Evolutionary conservation across 495 filamentous ascomycete species (phyloP).

Genomic region (Pyronema domesticum): DNA sequence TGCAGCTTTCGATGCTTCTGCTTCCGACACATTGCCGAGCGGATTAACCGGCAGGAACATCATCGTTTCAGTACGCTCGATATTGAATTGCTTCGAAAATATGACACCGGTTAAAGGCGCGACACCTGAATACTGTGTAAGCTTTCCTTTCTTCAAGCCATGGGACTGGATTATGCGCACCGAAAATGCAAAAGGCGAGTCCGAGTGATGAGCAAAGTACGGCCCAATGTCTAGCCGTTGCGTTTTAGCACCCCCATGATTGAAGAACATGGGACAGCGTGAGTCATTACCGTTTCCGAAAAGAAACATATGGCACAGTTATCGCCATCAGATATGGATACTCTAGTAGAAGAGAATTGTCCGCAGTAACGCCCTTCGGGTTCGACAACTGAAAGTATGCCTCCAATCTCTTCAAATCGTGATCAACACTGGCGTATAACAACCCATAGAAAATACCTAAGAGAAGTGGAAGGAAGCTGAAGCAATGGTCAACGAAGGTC

Average conservation of each 20-base stretch:
- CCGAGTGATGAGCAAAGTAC: constrained; percentile 1
- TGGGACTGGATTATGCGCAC: too few relatives aligned
- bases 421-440: constrained; percentile 31
- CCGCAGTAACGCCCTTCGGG: constrained; percentile 24
- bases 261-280: too few relatives aligned
- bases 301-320: neutral
- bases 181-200: neutral
- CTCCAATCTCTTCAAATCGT: constrained; percentile 32
- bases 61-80: too few relatives aligned
- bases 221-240: constrained; percentile 6
- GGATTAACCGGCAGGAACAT: too few relatives aligned
- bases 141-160: too few relatives aligned
- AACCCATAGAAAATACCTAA: constrained; percentile 24
- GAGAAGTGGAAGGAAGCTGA: too few relatives aligned
- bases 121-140: too few relatives aligned
- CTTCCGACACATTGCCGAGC: too few relatives aligned
- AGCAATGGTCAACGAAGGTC: constrained; percentile 1
- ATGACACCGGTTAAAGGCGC: constrained; percentile 2
- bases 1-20: too few relatives aligned
- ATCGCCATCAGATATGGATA: constrained; percentile 27
- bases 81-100: neutral
- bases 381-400: constrained; percentile 33
- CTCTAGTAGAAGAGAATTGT: constrained; percentile 29
- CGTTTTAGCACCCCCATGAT: too few relatives aligned
- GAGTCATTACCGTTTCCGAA: too few relatives aligned